These are phyloP conservation scores for Eimeria falciformis DNA, from an alignment of 169 alveolate genomes.

Conservation along the genomic window DNA sequence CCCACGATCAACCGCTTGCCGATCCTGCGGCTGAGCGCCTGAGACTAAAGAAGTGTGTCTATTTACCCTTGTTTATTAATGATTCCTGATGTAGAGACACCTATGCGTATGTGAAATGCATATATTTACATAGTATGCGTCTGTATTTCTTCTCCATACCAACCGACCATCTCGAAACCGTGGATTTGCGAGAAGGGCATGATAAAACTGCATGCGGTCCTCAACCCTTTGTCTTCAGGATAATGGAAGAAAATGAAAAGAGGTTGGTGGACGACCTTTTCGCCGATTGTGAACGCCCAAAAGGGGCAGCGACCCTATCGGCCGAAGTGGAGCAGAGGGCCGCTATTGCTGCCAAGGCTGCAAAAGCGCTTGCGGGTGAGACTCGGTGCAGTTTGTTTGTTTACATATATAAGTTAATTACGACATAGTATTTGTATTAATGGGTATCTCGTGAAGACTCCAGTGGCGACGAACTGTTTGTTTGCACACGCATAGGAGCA, in stretches of 20 bases:
- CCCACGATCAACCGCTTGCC: not conserved
- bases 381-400: not conserved
- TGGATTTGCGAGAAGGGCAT: too few relatives aligned
- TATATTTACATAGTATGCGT: too few relatives aligned
- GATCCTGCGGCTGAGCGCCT: not conserved
- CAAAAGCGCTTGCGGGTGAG: not conserved
- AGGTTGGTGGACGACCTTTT: constrained; percentile 63
- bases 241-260: constrained; percentile 45
- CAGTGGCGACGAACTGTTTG: too few relatives aligned
- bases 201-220: too few relatives aligned
- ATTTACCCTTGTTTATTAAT: not conserved
- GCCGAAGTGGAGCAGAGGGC: constrained; percentile 22
- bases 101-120: too few relatives aligned
- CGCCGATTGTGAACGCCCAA: constrained; percentile 51
- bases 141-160: too few relatives aligned
- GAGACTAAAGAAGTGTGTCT: not conserved
- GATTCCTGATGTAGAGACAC: too few relatives aligned
- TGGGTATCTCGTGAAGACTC: too few relatives aligned
- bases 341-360: not conserved
- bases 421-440: too few relatives aligned
- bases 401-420: too few relatives aligned
- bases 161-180: too few relatives aligned
- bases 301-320: not conserved
- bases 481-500: too few relatives aligned
- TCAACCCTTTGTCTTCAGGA: not conserved